Percentiles rank a stretch among this genome's conserved stretches.
Conservation (phyloP, 2,329 filamentous ascomycete genomes). For the Sclerotinia glacialis region DNA sequence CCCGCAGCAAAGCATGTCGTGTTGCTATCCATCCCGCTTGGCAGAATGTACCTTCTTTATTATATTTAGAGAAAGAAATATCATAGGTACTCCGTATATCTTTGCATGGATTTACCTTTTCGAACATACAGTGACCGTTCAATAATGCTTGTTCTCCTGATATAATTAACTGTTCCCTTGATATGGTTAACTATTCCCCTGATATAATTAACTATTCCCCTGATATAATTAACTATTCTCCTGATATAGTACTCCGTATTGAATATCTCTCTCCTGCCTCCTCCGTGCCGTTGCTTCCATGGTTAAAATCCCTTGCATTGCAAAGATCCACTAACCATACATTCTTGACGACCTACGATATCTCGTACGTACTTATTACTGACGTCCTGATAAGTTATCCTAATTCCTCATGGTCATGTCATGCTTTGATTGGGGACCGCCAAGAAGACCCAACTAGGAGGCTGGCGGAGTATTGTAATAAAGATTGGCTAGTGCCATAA, state of each 20-base stretch:
- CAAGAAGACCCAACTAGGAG: not conserved
- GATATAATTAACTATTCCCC: too few relatives aligned
- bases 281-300: conserved; percentile 12
- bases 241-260: not conserved
- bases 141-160: not conserved
- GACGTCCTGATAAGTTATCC: not conserved
- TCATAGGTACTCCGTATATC: too few relatives aligned
- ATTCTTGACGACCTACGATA: not conserved
- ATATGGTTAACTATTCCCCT: too few relatives aligned
- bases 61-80: not conserved
- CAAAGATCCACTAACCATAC: not conserved
- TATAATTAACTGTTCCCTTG: too few relatives aligned
- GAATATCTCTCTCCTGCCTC: not conserved
- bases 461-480: not conserved
- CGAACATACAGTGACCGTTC: not conserved
- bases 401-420: not conserved
- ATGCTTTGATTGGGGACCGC: not conserved
- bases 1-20: not conserved
- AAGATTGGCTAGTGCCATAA: conserved; percentile 8
- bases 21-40: not conserved
- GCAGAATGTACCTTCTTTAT: not conserved
- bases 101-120: not conserved
- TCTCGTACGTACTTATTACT: not conserved
- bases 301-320: conserved; percentile 2
- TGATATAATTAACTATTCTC: too few relatives aligned